phyloP scores from a whole-genome alignment of 768 basidiomycete species.

The Thelephora ganbajun region DNA sequence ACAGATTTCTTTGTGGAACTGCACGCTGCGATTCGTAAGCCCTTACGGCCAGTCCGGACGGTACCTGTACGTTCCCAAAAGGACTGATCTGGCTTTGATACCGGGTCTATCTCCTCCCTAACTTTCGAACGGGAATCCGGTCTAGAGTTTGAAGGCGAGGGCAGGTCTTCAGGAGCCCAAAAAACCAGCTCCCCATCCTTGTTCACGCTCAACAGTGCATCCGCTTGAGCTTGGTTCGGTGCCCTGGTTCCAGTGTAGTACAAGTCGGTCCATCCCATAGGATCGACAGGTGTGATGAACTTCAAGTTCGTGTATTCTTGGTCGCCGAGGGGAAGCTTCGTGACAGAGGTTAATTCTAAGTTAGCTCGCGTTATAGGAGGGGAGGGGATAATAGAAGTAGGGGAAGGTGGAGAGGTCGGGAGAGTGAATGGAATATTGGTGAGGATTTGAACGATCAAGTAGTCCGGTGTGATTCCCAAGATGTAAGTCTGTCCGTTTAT shows the following conservation, averaged over 20 bases:
- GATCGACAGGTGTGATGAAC: constrained; percentile 64
- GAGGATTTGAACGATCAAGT: constrained; percentile 44
- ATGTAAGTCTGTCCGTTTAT: constrained; percentile 18
- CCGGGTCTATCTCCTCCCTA: background rate
- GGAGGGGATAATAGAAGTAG: constrained; percentile 18
- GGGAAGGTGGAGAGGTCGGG: background rate
- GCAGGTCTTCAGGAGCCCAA: constrained; percentile 49
- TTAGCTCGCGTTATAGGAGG: constrained; percentile 12
- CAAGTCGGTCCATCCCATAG: constrained; percentile 63
- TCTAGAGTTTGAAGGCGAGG: background rate
- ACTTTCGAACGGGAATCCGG: background rate
- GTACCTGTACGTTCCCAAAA: constrained; percentile 57
- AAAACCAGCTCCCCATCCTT: constrained; percentile 71
- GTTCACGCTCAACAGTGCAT: constrained; percentile 61
- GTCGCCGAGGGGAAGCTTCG: constrained; percentile 34
- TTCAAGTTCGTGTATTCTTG: constrained; percentile 17
- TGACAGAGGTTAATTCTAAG: constrained; percentile 27
- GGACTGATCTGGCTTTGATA: background rate
- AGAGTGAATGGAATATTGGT: constrained; percentile 13
- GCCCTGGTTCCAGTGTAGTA: background rate
- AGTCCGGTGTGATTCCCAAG: constrained; percentile 53
- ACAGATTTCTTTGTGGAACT: constrained; percentile 90
- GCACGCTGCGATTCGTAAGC: constrained; percentile 62
- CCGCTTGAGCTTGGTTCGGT: constrained; percentile 5
- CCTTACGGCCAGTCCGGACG: constrained; percentile 56